Evolutionary conservation across 2,329 filamentous ascomycete genomes (phyloP).

Genomic region (Grosmannia penicillata): DNA sequence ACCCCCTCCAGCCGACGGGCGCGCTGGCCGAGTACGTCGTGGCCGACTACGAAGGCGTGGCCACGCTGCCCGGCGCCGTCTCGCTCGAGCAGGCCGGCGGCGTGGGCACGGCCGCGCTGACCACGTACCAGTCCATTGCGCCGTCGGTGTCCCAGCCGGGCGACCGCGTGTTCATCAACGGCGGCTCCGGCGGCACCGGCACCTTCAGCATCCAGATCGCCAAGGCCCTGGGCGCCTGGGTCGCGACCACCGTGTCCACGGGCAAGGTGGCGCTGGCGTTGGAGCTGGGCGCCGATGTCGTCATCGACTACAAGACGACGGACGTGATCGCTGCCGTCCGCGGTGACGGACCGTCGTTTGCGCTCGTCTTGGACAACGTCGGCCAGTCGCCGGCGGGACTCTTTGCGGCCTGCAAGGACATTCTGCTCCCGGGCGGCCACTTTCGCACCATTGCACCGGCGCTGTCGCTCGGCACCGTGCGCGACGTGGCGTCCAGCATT

Average conservation of each 20-base stretch:
- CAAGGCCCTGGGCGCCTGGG: constrained; percentile 15
- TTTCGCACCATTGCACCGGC: constrained; percentile 10
- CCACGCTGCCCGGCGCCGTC: constrained; percentile 12
- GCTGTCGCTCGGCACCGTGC: background rate
- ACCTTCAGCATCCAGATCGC: constrained; percentile 22
- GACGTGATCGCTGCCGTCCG: constrained; percentile 12
- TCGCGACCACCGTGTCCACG: constrained; percentile 18
- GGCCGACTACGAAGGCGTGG: constrained; percentile 11
- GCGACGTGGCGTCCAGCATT: constrained; percentile 1
- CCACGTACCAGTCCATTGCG: constrained; percentile 12
- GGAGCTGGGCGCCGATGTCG: constrained; percentile 19
- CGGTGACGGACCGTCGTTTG: constrained; percentile 15
- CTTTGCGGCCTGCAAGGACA: constrained; percentile 9
- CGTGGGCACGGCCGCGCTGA: constrained; percentile 10
- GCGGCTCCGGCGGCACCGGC: constrained; percentile 21
- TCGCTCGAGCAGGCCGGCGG: constrained; percentile 10
- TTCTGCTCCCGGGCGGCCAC: constrained; percentile 9
- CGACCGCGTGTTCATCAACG: constrained; percentile 17
- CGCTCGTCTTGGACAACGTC: constrained; percentile 14
- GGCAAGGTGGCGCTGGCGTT: constrained; percentile 17
- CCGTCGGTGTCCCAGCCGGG: constrained; percentile 1
- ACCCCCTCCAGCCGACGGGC: constrained; percentile 3
- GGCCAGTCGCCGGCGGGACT: constrained; percentile 16
- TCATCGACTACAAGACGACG: constrained; percentile 18
- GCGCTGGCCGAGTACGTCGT: constrained; percentile 7